phyloP scores from a whole-genome alignment of 805 yeast genomes.

The Candida peoriensis region DNA sequence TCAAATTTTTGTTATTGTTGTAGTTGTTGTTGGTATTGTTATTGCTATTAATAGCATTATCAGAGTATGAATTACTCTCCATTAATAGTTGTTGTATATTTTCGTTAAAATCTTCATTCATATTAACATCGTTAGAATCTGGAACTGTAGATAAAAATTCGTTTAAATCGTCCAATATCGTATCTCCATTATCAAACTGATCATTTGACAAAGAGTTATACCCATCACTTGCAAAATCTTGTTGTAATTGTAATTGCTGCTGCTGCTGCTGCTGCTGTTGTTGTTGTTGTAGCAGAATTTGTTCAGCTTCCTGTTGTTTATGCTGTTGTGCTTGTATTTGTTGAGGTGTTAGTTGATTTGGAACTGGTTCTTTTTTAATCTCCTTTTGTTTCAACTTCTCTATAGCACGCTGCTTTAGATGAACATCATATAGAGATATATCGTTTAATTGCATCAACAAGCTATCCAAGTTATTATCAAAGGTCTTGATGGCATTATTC shows the following conservation, averaged over 20 bases:
- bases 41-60: neutral
- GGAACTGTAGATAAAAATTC: constrained; percentile 24
- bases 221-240: constrained; percentile 1
- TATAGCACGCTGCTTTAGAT: constrained; percentile 12
- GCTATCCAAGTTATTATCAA: constrained; percentile 18
- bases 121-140: constrained; percentile 27
- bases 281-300: constrained; percentile 2
- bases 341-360: constrained; percentile 7
- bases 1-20: neutral
- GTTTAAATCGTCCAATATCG: constrained; percentile 24
- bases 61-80: constrained; percentile 12
- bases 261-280: constrained; percentile 5
- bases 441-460: constrained; percentile 22
- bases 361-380: neutral
- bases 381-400: constrained; percentile 12
- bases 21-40: too few relatives aligned
- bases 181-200: constrained; percentile 12
- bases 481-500: constrained; percentile 13
- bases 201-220: constrained; percentile 4
- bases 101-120: constrained; percentile 20
- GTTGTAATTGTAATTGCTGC: constrained; percentile 5
- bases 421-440: constrained; percentile 15
- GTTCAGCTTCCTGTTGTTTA: constrained; percentile 4
- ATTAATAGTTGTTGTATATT: constrained; percentile 20
- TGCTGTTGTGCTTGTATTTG: constrained; percentile 3